Percentiles rank a stretch among this genome's conserved stretches.
These are phyloP conservation scores for Daphne laureola DNA, from an alignment of 441 rosid species.

Conservation along the genomic window DNA sequence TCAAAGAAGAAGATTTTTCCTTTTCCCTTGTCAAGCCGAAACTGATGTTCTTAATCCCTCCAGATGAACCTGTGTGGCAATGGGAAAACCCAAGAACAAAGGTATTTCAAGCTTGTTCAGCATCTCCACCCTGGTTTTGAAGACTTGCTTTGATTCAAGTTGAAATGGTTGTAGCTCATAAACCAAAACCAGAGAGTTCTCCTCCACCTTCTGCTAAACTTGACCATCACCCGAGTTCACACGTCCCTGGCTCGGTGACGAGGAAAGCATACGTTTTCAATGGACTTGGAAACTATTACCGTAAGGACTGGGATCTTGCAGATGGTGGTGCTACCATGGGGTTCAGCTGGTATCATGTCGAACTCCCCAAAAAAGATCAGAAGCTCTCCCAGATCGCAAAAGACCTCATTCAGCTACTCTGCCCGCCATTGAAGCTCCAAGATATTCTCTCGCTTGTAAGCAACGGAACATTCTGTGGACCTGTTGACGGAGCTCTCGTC, in stretches of 20 bases:
- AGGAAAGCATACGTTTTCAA: constrained; percentile 71
- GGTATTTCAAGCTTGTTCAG: too few relatives aligned
- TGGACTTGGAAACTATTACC: constrained; percentile 57
- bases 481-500: constrained; percentile 80
- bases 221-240: constrained; percentile 14
- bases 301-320: constrained; percentile 66
- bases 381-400: constrained; percentile 69
- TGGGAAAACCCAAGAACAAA: too few relatives aligned
- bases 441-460: constrained; percentile 83
- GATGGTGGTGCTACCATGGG: constrained; percentile 54
- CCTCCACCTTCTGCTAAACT: constrained; percentile 20
- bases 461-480: constrained; percentile 75
- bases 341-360: constrained; percentile 89
- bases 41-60: too few relatives aligned
- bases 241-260: constrained; percentile 53
- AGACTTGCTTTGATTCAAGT: too few relatives aligned
- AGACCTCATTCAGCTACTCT: constrained; percentile 68
- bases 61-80: too few relatives aligned
- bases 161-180: too few relatives aligned
- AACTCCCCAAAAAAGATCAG: constrained; percentile 63
- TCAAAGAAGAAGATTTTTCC: too few relatives aligned
- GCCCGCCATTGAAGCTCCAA: constrained; percentile 87
- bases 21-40: too few relatives aligned
- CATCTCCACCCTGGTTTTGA: too few relatives aligned
- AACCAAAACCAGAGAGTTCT: background rate